A percentile compares a stretch with the other conserved stretches of the same genome.
phyloP scores from a whole-genome alignment of 345 rosid genomes.

The Hibiscus syriacus region DNA sequence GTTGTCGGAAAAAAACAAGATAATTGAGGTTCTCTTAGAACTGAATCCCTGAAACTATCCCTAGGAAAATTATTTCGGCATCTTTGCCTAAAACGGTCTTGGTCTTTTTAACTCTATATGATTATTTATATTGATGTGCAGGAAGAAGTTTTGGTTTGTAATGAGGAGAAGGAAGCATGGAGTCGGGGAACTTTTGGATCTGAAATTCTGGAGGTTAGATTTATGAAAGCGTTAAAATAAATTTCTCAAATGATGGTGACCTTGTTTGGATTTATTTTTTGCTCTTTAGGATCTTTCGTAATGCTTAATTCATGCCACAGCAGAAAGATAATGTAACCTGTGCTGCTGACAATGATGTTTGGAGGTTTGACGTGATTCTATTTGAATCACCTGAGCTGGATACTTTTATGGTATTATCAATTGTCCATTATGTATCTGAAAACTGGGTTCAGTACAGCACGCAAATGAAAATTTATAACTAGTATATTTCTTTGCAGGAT shows the following conservation, averaged over 20 bases:
- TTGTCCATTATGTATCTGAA: background rate
- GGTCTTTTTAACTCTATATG: background rate
- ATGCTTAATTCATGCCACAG: conserved; percentile 16
- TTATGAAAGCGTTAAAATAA: conserved; percentile 1
- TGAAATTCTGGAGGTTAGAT: conserved; percentile 24
- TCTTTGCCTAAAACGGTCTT: background rate
- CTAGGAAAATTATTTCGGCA: background rate
- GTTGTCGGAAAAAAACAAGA: background rate
- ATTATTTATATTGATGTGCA: conserved; percentile 18
- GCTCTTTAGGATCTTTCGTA: background rate
- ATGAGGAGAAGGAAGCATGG: conserved; percentile 21
- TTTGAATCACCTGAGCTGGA: conserved; percentile 63
- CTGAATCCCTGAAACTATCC: background rate
- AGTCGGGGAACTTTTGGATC: conserved; percentile 10
- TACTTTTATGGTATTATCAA: conserved; percentile 37
- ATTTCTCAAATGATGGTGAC: conserved; percentile 3
- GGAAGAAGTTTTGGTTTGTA: conserved; percentile 18
- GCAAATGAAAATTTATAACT: background rate
- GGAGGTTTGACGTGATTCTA: conserved; percentile 23
- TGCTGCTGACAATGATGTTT: conserved; percentile 20
- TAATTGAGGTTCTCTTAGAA: background rate
- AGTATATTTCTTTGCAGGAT: conserved; percentile 32
- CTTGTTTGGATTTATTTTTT: background rate
- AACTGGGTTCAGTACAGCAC: background rate
- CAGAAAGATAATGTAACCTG: conserved; percentile 32